Base-by-base conservation (phyloP, 352 stramenopile genomes). In the Thalassiosira exigua region DNA sequence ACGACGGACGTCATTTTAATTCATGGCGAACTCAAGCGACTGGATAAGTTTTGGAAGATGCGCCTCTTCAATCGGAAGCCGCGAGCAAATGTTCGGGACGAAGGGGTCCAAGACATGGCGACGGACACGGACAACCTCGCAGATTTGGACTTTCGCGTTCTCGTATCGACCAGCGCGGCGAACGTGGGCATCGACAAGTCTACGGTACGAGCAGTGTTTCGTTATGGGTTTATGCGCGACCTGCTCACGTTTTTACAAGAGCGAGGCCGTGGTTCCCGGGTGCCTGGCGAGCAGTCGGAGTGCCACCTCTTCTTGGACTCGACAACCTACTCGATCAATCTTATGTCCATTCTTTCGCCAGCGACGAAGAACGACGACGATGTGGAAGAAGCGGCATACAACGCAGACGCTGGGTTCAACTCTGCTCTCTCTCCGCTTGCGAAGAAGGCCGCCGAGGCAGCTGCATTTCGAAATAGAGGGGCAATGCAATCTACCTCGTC, bases 221-320 rank as follows among this genome's bases (percentile, higher is more conserved):
- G 51, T 59, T 7, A 29, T 30, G 51, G 32, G 51, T 59, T 24
- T 14, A n/a, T 24, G 19, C 5, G 51, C 3, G 51, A 59, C 30
- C 21, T 59, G 17, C 51, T 30, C 24, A 59, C 51, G 19, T 59
- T 33, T 29, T 59, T 30, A 19, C 51, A 59, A 30, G 51, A 59
- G 30, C 51, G 51, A 1, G 51, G 5, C 14, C 51, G 51, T 5
- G 21, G 24, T 29, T 7, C 51, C 2, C 7, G 36, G 36, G 36
- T 44, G 7, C 7, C 7, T 14, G 36, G 36, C 14, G 36, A 44
- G 36, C 36, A 44, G 36, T 44, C 36, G 7, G 36, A 14, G 36
- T 44, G 36, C 14, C 36, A 44, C 36, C 7, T 44, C 7, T 44
- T 44, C 36, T 7, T 7, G 7, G 36, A 44, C 36, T 14, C 14